A percentile compares a stretch with the other conserved stretches of the same genome.
These are phyloP conservation scores for Fusarium zealandicum DNA, from an alignment of 2,329 filamentous ascomycete species.

Conservation along the genomic window DNA sequence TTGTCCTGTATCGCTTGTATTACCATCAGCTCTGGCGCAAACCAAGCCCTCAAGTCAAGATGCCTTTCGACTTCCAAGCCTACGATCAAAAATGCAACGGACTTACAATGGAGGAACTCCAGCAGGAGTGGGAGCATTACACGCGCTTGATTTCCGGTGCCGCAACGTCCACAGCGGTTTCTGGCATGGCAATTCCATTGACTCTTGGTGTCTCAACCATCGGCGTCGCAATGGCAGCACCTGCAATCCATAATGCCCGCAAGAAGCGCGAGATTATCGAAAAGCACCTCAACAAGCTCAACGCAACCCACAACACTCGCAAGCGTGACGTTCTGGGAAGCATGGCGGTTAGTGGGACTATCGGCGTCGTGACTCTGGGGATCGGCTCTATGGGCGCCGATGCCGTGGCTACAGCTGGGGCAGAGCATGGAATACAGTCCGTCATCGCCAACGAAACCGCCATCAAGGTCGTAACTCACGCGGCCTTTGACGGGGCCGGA, in stretches of 20 bases:
- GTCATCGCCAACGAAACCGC: constrained; percentile 46
- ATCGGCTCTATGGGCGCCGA: constrained; percentile 47
- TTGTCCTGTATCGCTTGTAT: neutral
- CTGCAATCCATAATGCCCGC: constrained; percentile 51
- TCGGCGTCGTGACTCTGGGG: constrained; percentile 48
- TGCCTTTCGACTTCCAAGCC: constrained; percentile 52
- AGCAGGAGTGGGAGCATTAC: constrained; percentile 53
- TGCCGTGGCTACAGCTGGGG: constrained; percentile 45
- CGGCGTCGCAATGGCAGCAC: constrained; percentile 49
- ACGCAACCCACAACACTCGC: constrained; percentile 48
- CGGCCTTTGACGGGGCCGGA: constrained; percentile 47
- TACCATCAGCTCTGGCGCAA: no score
- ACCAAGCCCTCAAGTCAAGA: constrained; percentile 28
- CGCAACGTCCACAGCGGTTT: constrained; percentile 51
- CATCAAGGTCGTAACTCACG: constrained; percentile 46
- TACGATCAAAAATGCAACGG: constrained; percentile 50
- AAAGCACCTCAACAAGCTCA: constrained; percentile 45
- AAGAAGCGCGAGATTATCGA: constrained; percentile 54
- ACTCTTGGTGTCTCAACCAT: constrained; percentile 50
- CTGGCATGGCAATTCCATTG: constrained; percentile 49
- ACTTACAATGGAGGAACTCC: constrained; percentile 48
- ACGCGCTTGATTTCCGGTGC: constrained; percentile 51
- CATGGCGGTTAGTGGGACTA: constrained; percentile 48
- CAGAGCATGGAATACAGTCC: constrained; percentile 44
- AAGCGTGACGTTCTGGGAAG: constrained; percentile 52